Percentiles rank a stretch among this genome's conserved stretches.
phyloP scores from a whole-genome alignment of 148 eudicot species.

The Heliosperma pusillum region DNA sequence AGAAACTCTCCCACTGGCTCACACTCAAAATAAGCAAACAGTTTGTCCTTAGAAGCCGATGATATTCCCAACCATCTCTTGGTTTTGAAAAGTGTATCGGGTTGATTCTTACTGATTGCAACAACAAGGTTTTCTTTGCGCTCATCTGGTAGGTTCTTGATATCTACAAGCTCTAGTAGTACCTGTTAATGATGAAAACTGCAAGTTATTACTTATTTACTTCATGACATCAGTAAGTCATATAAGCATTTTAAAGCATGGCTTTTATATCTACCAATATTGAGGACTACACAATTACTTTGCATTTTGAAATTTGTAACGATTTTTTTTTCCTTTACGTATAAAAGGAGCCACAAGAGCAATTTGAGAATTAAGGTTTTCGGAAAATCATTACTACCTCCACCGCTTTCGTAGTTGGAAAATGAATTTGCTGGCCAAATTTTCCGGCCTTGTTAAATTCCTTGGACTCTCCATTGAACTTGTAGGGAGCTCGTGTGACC shows the following conservation, averaged over 20 bases:
- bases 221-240: neutral
- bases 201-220: neutral
- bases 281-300: too few relatives aligned
- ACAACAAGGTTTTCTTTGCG: constrained; percentile 59
- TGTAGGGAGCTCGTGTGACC: constrained; percentile 42
- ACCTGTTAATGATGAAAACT: constrained; percentile 37
- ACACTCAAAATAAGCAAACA: constrained; percentile 78
- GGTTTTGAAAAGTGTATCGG: constrained; percentile 61
- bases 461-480: constrained; percentile 31
- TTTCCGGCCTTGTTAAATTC: constrained; percentile 25
- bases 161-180: constrained; percentile 64
- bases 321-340: too few relatives aligned
- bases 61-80: constrained; percentile 56
- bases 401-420: constrained; percentile 43
- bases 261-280: too few relatives aligned
- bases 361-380: neutral
- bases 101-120: constrained; percentile 64
- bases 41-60: constrained; percentile 63
- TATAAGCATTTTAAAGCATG: too few relatives aligned
- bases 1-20: constrained; percentile 64
- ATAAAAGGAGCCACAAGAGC: too few relatives aligned
- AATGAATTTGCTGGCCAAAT: constrained; percentile 24
- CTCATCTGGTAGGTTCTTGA: constrained; percentile 62
- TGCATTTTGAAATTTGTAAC: neutral
- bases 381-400: constrained; percentile 49